phyloP scores from a whole-genome alignment of 768 basidiomycete genomes.

The Calocera cornea region DNA sequence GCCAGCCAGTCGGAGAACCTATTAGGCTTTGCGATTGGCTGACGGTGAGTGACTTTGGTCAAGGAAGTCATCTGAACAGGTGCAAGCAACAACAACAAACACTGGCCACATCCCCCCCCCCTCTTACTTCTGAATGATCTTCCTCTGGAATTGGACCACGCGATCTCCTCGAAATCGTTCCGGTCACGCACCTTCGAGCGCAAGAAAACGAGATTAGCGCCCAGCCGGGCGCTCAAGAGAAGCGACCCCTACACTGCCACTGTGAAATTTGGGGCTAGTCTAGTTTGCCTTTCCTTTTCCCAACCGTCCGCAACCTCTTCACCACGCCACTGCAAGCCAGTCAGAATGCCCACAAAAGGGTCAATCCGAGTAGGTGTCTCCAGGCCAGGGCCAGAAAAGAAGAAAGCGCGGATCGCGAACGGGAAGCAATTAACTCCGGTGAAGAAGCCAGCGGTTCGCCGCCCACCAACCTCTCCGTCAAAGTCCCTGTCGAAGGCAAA shows the following conservation, averaged over 20 bases:
- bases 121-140: too few relatives aligned
- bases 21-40: too few relatives aligned
- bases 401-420: not conserved
- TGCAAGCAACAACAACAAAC: too few relatives aligned
- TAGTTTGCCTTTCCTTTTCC: not conserved
- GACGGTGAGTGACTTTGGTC: too few relatives aligned
- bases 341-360: not conserved
- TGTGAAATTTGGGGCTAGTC: not conserved
- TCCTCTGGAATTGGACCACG: too few relatives aligned
- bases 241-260: conserved; percentile 4
- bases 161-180: too few relatives aligned
- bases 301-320: not conserved
- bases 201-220: not conserved
- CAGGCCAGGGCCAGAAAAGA: not conserved
- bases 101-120: too few relatives aligned
- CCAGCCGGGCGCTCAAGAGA: not conserved
- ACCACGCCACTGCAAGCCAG: not conserved
- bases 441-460: not conserved
- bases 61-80: too few relatives aligned
- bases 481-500: not conserved
- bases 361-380: not conserved
- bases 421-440: not conserved
- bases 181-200: not conserved
- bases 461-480: not conserved
- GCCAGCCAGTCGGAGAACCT: too few relatives aligned